Evolutionary conservation across 192 early-diverging fungal genomes (phyloP), one percentile per base, ranked within the genome.

Genomic region (Entomortierella lignicola): DNA sequence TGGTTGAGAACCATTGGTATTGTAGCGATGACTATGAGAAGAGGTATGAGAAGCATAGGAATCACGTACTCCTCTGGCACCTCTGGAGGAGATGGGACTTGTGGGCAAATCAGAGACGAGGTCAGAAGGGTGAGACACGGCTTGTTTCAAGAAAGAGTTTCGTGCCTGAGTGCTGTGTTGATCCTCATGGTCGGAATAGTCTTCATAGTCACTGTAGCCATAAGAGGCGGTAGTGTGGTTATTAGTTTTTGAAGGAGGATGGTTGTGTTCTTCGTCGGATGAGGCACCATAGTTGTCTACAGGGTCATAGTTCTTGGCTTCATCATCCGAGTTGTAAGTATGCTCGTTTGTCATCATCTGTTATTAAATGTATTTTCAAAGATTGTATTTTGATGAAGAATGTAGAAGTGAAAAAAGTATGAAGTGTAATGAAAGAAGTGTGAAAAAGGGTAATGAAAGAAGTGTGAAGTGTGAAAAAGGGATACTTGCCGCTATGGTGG

Each of bases 301-400:
- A 23, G 72, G 64, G 31, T 74, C 72, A 21, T 67, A 75, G 58
- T 47, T 59, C 58, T 62, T 60, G 51, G 37, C 58, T 18, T 29
- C 72, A 23, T 62, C 66, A 65, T 77, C 66, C 21, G 72, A 68
- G 2, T 31, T 17, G 60, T 47, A 68, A 8, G 51, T 53, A 21
- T 32, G 64, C 26, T 48, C 67, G 37, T 10, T 77, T 31, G 64
- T 39, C 60, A 66, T 68, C 64, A 66, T 77, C 51, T 57, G n/a
- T 27, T 43, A 20, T 55, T 23, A 55, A 55, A 12, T 29, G 27
- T 55, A 17, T 51, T 55, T 55, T 8, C 8, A 55, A 25, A 27
- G 54, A n/a, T 8, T 8, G 20, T 5, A 7, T 15, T 20, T 41
- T 4, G 63, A 27, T 27, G 44, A 43, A 31, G 26, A 26, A 17